phyloP scores from a whole-genome alignment of 768 basidiomycete genomes.

The Symmetrospora coprosmae region DNA sequence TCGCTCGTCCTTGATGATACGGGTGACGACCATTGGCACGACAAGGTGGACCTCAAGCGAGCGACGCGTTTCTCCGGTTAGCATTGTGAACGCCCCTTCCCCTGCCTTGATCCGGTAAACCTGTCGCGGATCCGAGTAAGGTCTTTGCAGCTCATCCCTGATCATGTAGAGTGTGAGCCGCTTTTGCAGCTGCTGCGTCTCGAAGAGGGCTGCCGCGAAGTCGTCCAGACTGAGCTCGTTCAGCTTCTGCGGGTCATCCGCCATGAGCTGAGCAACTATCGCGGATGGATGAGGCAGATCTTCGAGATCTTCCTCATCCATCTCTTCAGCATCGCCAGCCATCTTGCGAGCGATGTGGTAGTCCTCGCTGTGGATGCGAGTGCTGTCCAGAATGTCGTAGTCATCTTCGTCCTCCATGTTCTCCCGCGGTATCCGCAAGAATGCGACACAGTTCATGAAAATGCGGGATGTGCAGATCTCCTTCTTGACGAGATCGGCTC shows the following conservation, averaged over 20 bases:
- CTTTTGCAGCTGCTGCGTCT: slow-evolving; percentile 69
- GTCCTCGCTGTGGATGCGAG: slow-evolving; percentile 92
- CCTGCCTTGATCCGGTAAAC: slow-evolving; percentile 51
- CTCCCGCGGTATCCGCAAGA: slow-evolving; percentile 71
- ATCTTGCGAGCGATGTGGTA: slow-evolving; percentile 96
- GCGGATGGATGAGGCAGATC: slow-evolving; percentile 74
- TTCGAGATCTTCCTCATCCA: slow-evolving; percentile 93
- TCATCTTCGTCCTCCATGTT: slow-evolving; percentile 53
- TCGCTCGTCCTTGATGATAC: slow-evolving; percentile 30
- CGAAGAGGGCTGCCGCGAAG: slow-evolving; percentile 80
- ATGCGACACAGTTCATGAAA: slow-evolving; percentile 83
- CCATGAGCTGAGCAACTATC: slow-evolving; percentile 72
- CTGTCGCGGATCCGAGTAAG: slow-evolving; percentile 61
- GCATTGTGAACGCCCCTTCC: slow-evolving; percentile 84
- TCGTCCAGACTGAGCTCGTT: slow-evolving; percentile 86
- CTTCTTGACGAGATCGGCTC: slow-evolving; percentile 72
- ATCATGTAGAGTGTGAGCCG: slow-evolving; percentile 79
- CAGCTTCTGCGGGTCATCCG: slow-evolving; percentile 61
- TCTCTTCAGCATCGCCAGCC: slow-evolving; percentile 89
- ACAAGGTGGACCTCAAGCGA: slow-evolving; percentile 68
- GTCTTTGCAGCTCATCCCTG: slow-evolving; percentile 63
- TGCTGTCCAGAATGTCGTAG: slow-evolving; percentile 81
- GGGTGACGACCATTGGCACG: slow-evolving; percentile 45
- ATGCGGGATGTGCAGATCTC: slow-evolving; percentile 69
- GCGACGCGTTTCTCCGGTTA: slow-evolving; percentile 73